Conservation (phyloP, 2,329 filamentous ascomycete genomes). For the Paraconiothyrium sp. region DNA sequence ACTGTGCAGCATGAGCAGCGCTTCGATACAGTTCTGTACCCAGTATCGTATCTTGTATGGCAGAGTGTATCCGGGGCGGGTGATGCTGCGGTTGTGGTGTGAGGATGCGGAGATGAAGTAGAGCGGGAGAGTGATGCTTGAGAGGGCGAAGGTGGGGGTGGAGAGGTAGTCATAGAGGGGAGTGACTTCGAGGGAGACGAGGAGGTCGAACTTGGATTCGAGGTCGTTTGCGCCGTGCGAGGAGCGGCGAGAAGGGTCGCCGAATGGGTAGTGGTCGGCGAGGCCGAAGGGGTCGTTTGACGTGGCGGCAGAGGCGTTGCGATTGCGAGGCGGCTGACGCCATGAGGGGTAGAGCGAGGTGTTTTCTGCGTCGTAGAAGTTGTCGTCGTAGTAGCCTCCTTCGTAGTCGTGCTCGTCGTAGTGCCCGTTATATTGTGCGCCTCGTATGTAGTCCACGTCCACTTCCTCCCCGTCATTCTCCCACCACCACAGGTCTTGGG, state of each 20-base stretch:
- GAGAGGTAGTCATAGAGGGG: slow-evolving; percentile 46
- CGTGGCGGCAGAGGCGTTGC: slow-evolving; percentile 11
- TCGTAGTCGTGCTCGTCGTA: slow-evolving; percentile 49
- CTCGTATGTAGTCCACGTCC: slow-evolving; percentile 41
- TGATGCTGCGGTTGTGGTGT: slow-evolving; percentile 30
- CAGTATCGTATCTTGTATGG: slow-evolving; percentile 47
- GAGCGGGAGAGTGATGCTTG: slow-evolving; percentile 42
- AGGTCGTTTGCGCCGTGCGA: slow-evolving; percentile 32
- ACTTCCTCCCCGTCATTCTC: slow-evolving; percentile 32
- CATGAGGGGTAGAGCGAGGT: slow-evolving; percentile 39
- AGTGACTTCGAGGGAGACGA: slow-evolving; percentile 44
- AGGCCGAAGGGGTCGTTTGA: slow-evolving; percentile 42
- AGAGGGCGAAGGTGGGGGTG: slow-evolving; percentile 35
- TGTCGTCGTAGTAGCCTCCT: slow-evolving; percentile 46
- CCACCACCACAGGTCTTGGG: slow-evolving; percentile 39
- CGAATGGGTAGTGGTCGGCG: slow-evolving; percentile 43
- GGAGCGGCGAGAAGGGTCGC: slow-evolving; percentile 30
- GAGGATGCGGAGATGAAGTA: slow-evolving; percentile 44
- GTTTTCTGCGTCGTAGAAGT: slow-evolving; percentile 42
- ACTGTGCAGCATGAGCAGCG: slow-evolving; percentile 35
- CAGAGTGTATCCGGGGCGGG: slow-evolving; percentile 35
- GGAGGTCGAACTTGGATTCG: slow-evolving; percentile 40
- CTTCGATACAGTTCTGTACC: slow-evolving; percentile 42
- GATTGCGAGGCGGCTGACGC: slow-evolving; percentile 19
- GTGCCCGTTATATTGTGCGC: slow-evolving; percentile 35